Percentiles rank a stretch among this genome's conserved stretches.
These are phyloP conservation scores for Sporisorium scitamineum DNA, from an alignment of 1,284 basidiomycete species.

Conservation along the genomic window DNA sequence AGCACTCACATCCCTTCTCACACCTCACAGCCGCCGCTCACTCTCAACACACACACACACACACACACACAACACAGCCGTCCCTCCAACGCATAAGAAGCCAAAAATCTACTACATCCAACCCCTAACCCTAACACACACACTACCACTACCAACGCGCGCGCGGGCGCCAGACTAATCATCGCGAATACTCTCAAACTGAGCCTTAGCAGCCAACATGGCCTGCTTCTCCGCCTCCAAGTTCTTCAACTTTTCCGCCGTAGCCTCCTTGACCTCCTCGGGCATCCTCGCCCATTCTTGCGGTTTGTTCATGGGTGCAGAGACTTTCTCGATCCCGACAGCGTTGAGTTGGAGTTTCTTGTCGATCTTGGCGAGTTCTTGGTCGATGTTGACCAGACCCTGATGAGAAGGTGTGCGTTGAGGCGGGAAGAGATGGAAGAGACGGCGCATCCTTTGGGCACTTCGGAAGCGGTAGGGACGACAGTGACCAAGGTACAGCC, in stretches of 20 bases:
- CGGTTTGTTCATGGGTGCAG: constrained; percentile 55
- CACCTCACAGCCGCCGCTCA: too few species aligned
- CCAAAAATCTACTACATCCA: too few species aligned
- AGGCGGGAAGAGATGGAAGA: constrained; percentile 70
- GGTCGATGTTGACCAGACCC: constrained; percentile 63
- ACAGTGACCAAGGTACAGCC: constrained; percentile 82
- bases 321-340: constrained; percentile 52
- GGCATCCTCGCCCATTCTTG: constrained; percentile 63
- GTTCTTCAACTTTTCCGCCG: constrained; percentile 56
- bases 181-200: constrained; percentile 63
- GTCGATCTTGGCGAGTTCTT: constrained; percentile 62
- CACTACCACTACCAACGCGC: not conserved
- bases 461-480: constrained; percentile 73
- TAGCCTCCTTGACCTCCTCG: constrained; percentile 56
- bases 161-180: constrained; percentile 25
- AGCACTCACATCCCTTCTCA: too few species aligned
- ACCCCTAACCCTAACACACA: too few species aligned
- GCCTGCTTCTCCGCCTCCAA: constrained; percentile 57
- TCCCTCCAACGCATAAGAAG: not conserved
- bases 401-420: constrained; percentile 61
- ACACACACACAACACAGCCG: not conserved
- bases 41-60: not conserved
- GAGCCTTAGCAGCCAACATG: constrained; percentile 54
- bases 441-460: constrained; percentile 91
- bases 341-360: constrained; percentile 66